Base-by-base conservation (phyloP, 73 alveolate genomes). In the Uronychia setigera region DNA sequence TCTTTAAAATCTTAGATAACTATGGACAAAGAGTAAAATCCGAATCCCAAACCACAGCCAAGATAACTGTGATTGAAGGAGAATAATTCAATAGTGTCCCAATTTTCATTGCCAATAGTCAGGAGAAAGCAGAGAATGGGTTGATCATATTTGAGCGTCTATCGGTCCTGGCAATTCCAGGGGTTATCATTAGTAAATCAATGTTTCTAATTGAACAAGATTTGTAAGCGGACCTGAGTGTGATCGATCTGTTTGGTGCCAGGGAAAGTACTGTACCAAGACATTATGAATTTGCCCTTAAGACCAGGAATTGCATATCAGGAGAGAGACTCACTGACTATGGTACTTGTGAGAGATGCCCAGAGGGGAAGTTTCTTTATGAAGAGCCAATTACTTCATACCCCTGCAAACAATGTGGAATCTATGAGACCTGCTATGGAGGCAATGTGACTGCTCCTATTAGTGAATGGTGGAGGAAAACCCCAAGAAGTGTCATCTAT, bases 381-480 rank as follows among this genome's bases (percentile, higher is more conserved):
- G 81, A 5, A 11, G 58, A 28, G 5, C 81, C 81, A 5, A 32
- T 76, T 30, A 58, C 1, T 1, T 32, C 81, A 9, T 28, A 32
- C 28, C 32, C 32, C 59, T 76, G 81, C 32, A 76, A 76, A 76
- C 28, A 25, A 28, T 76, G 81, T 76, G 81, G 32, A 1, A 1
- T 76, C 19, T 13, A 76, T 76, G 81, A 28, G 28, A 29, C 5
- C 5, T 89, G 95, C 58, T 84, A 28, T 82, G 86, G 88, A 30
- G 92, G 92, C 30, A 79, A 31, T 29, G 75, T 29, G 28, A 88
- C 86, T 32, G 83, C 86, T 77, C 92, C 95, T 5, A 59, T 29
- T 0, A 46, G 67, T 26, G 95, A 87, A 26, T 89, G 78, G 32
- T 89, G 95, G 89, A 76, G 81, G 59, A 76, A 32, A 76, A 28